These are phyloP conservation scores for Zizania palustris DNA, from an alignment of 202 grass and related monocot species.

Conservation along the genomic window DNA sequence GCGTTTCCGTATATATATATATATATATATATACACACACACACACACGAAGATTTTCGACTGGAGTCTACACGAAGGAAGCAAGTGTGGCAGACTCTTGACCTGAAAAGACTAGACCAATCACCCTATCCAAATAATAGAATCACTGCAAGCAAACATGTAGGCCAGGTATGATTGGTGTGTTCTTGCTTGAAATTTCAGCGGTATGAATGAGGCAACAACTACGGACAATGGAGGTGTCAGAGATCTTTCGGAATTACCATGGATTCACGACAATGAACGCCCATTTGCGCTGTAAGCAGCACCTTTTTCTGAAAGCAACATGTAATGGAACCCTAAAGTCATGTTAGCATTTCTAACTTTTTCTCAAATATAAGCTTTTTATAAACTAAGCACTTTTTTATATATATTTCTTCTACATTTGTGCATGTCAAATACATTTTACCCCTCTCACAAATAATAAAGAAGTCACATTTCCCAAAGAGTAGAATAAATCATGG, in stretches of 20 bases:
- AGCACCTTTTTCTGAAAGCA: background rate
- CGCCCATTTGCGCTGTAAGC: constrained; percentile 24
- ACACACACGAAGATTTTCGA: background rate
- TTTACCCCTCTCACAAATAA: too few relatives aligned
- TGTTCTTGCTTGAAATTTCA: background rate
- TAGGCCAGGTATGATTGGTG: background rate
- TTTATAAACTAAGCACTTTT: too few relatives aligned
- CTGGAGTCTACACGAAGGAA: constrained; percentile 1
- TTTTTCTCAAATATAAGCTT: too few relatives aligned
- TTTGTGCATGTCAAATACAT: too few relatives aligned
- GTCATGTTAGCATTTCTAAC: too few relatives aligned
- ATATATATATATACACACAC: too few relatives aligned
- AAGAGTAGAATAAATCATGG: too few relatives aligned
- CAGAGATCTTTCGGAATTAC: constrained; percentile 28
- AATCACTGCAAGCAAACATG: background rate
- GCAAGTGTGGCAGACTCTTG: background rate
- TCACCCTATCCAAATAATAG: background rate
- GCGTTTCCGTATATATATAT: too few relatives aligned
- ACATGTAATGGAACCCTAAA: constrained; percentile 19
- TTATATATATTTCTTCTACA: too few relatives aligned
- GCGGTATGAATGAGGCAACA: constrained; percentile 18
- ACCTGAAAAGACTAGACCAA: background rate
- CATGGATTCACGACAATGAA: constrained; percentile 47
- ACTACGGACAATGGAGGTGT: constrained; percentile 27
- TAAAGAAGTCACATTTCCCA: too few relatives aligned